These are phyloP conservation scores for Craspedostauros australis DNA, from an alignment of 108 stramenopile species.

Conservation along the genomic window DNA sequence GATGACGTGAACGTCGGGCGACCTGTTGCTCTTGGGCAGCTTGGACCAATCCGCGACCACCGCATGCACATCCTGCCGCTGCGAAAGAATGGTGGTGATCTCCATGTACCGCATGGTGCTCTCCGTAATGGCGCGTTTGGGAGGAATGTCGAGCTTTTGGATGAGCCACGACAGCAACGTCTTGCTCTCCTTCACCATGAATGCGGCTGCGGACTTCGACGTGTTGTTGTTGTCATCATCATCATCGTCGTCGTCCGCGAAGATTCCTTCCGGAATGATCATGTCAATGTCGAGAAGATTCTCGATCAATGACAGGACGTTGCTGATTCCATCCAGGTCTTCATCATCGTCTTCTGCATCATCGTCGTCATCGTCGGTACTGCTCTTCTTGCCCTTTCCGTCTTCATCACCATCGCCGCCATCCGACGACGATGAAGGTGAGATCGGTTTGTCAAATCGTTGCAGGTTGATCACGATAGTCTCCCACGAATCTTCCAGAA, in stretches of 20 bases:
- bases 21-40: constrained; percentile 8
- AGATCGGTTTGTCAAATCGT: constrained; percentile 11
- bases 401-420: no score
- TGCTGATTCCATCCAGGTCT: constrained; percentile 52
- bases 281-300: constrained; percentile 60
- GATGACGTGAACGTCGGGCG: constrained; percentile 11
- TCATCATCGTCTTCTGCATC: constrained; percentile 33
- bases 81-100: constrained; percentile 50
- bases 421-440: no score
- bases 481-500: constrained; percentile 29
- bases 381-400: not conserved
- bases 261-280: constrained; percentile 8
- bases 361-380: constrained; percentile 1
- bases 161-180: constrained; percentile 70
- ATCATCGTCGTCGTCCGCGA: not conserved
- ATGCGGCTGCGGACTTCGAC: constrained; percentile 34
- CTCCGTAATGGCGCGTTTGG: not conserved
- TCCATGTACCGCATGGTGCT: constrained; percentile 36
- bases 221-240: constrained; percentile 4
- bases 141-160: constrained; percentile 32
- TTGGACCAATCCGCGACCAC: constrained; percentile 28
- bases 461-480: constrained; percentile 25
- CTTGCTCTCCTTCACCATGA: constrained; percentile 39
- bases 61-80: constrained; percentile 47
- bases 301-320: constrained; percentile 56